Percentiles rank a stretch among this genome's conserved stretches.
Evolutionary conservation across 495 filamentous ascomycete species (phyloP).

Genomic region (Usnea hakonensis): DNA sequence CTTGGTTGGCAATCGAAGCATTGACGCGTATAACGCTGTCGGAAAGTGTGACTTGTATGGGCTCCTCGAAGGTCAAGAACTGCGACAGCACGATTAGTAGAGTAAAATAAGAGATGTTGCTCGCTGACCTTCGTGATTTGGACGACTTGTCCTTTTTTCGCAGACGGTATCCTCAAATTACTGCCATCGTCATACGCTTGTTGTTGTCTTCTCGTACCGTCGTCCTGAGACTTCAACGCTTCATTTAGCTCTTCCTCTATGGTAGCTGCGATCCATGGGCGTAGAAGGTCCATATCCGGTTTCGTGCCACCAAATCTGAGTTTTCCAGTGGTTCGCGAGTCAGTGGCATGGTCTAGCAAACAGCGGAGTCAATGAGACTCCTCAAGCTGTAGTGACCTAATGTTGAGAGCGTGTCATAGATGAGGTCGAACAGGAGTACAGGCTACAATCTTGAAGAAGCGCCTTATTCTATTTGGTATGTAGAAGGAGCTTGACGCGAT

Average conservation of each 20-base stretch:
- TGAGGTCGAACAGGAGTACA: not conserved
- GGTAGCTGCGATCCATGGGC: not conserved
- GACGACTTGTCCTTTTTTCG: constrained; percentile 14
- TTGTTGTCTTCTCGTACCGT: not conserved
- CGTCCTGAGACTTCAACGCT: not conserved
- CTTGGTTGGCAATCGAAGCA: constrained; percentile 26
- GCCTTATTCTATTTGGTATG: not conserved
- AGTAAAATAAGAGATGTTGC: constrained; percentile 6
- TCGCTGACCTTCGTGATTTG: constrained; percentile 23
- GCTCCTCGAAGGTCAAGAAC: constrained; percentile 16
- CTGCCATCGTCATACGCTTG: constrained; percentile 34
- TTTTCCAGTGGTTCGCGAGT: not conserved
- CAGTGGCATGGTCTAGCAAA: constrained; percentile 10
- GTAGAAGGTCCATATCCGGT: not conserved
- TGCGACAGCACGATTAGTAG: constrained; percentile 23
- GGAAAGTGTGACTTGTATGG: constrained; percentile 28
- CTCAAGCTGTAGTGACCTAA: not conserved
- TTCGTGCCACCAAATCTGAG: not conserved
- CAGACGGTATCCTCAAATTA: constrained; percentile 31
- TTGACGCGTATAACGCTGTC: constrained; percentile 37
- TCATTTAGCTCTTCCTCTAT: not conserved
- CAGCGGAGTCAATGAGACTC: constrained; percentile 14
- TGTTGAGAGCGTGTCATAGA: not conserved
- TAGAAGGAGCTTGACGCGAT: not conserved
- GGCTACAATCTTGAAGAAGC: not conserved